Evolutionary conservation across 2,329 filamentous ascomycete species (phyloP).

Genomic region (Chrysoporthe austroafricana): DNA sequence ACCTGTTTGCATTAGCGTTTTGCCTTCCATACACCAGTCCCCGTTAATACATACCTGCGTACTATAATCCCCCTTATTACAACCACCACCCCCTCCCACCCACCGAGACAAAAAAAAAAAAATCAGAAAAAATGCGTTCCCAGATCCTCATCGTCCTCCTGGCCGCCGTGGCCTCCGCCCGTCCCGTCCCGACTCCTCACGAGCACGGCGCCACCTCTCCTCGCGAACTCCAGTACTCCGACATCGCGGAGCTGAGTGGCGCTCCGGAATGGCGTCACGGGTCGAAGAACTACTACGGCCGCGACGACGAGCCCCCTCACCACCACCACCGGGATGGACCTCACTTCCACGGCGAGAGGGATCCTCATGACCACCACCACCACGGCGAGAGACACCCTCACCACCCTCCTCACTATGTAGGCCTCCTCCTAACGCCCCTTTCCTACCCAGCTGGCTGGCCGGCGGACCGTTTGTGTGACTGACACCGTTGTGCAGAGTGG

Average conservation of each 20-base stretch:
- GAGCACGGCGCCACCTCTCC: background rate
- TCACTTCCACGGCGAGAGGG: background rate
- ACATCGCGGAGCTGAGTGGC: conserved; percentile 8
- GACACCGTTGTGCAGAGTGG: background rate
- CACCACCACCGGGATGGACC: conserved; percentile 6
- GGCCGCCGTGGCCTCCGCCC: conserved; percentile 14
- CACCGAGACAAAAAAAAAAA: background rate
- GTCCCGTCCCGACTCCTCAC: background rate
- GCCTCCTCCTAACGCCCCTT: too few relatives aligned
- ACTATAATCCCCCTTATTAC: background rate
- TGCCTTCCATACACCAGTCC: background rate
- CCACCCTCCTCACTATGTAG: background rate
- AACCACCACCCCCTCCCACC: background rate
- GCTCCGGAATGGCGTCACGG: background rate
- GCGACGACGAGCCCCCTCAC: background rate
- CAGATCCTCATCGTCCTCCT: conserved; percentile 6
- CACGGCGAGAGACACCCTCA: background rate
- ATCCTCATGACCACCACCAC: background rate
- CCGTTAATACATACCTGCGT: background rate
- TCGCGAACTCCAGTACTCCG: conserved; percentile 14
- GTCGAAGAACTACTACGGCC: background rate
- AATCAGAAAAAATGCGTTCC: conserved; percentile 7
- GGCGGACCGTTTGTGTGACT: background rate
- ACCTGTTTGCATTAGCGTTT: background rate
- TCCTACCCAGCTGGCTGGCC: too few relatives aligned